Evolutionary conservation across 2,329 filamentous ascomycete species (phyloP), one percentile per base, ranked within the genome.

Genomic region (Trichoderma koningiopsis): DNA sequence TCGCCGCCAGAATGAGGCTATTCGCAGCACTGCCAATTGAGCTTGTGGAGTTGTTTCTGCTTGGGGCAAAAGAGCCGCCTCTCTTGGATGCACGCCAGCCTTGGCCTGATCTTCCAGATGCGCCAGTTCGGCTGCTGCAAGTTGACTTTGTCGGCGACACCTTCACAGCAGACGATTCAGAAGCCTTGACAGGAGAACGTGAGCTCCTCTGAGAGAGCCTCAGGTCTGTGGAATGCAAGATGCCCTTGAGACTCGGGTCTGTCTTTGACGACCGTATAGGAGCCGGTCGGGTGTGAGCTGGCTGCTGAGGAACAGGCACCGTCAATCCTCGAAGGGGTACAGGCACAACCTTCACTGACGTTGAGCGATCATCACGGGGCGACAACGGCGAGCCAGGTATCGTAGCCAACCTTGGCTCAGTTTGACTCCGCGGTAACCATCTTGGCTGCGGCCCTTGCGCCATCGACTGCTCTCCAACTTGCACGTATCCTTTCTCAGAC

Each of bases 191-290:
- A 0, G 78, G 77, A 2, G 79, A 79, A 19, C 68, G 71, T 24
- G 74, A 77, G 11, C 68, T 74, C 4, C 81, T 82, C 4, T 83
- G 80, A 24, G 53, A 43, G n/a, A 88, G 79, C 11, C 86, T 79
- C 77, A 83, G 79, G 31, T 87, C 86, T 1, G 86, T 88, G 40
- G 81, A 84, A 55, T 80, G 80, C 37, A 88, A 77, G 33, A 88
- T 88, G 70, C 84, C 79, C 1, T 82, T 79, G 31, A 88, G 75
- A 1, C 85, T 85, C 13, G 82, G 80, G 71, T 87, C 86, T 0
- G 84, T 77, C 24, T 71, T 72, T 3, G 74, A 76, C 2, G 72
- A 71, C 35, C 74, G 71, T 13, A 76, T 61, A 35, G 72, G 73
- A 6, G 73, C 71, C 53, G 71, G 72, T 5, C 40, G 40, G 40